These are phyloP conservation scores for Ruellia speciosa DNA, from an alignment of 305 asterid species.

Conservation along the genomic window DNA sequence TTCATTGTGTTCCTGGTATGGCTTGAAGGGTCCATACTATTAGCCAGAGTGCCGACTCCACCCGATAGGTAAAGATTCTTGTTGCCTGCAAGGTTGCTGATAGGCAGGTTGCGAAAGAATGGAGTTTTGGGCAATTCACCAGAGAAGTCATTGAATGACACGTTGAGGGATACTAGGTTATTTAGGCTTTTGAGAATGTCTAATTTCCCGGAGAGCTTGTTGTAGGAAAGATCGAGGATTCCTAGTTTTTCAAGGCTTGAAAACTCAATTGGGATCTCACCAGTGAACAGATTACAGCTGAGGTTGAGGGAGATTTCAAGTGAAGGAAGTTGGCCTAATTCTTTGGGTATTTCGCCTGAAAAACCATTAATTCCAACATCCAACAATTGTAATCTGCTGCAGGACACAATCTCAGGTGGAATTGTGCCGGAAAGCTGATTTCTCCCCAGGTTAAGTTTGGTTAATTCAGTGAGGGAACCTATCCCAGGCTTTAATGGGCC, in stretches of 20 bases:
- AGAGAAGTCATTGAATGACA: conserved; percentile 73
- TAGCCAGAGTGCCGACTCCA: conserved; percentile 51
- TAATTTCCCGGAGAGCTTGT: conserved; percentile 60
- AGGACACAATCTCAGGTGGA: conserved; percentile 63
- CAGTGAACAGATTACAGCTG: conserved; percentile 62
- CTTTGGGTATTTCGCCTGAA: conserved; percentile 63
- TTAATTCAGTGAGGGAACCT: conserved; percentile 60
- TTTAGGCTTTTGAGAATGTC: conserved; percentile 54
- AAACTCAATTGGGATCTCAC: conserved; percentile 71
- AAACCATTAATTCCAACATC: conserved; percentile 76
- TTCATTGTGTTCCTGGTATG: conserved; percentile 49
- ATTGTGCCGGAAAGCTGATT: conserved; percentile 71
- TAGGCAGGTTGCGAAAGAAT: conserved; percentile 73
- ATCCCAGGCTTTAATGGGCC: conserved; percentile 47
- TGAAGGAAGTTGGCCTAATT: conserved; percentile 64
- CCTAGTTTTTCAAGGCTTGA: conserved; percentile 59
- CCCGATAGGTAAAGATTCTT: conserved; percentile 44
- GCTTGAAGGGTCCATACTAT: conserved; percentile 29
- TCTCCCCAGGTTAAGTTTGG: conserved; percentile 61
- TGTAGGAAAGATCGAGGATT: conserved; percentile 79
- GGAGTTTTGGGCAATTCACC: conserved; percentile 74
- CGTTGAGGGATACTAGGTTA: conserved; percentile 77
- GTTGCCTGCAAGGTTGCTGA: conserved; percentile 60
- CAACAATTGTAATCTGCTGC: conserved; percentile 64
- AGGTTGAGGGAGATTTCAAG: conserved; percentile 91